A percentile compares a stretch with the other conserved stretches of the same genome.
These are phyloP conservation scores for Yarrowia hollandica DNA, from an alignment of 805 yeast species.

Conservation along the genomic window DNA sequence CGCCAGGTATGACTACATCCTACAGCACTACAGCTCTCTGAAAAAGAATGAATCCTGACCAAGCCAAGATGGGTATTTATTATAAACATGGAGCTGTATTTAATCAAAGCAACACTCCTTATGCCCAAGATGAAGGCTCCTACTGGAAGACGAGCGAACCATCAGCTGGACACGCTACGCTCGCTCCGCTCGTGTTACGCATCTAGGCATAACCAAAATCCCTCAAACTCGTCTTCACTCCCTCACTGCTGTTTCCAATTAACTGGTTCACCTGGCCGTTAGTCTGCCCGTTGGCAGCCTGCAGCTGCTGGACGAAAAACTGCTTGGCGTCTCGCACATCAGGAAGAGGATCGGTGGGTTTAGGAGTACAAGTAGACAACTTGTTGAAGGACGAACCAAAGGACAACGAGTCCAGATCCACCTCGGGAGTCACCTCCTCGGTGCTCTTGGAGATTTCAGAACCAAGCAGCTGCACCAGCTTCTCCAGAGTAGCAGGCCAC, in stretches of 20 bases:
- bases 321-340: constrained; percentile 43
- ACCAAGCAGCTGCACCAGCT: constrained; percentile 48
- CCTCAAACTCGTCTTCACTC: constrained; percentile 7
- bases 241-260: constrained; percentile 10
- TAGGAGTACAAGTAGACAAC: constrained; percentile 60
- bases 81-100: too few relatives aligned
- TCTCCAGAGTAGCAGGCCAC: constrained; percentile 48
- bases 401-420: constrained; percentile 68
- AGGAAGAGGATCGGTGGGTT: constrained; percentile 70
- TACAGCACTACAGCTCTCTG: too few relatives aligned
- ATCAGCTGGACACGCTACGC: too few relatives aligned
- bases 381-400: constrained; percentile 87
- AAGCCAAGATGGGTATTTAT: too few relatives aligned
- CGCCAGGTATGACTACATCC: too few relatives aligned
- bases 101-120: too few relatives aligned
- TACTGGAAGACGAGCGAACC: too few relatives aligned
- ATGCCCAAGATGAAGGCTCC: too few relatives aligned
- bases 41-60: too few relatives aligned
- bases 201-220: constrained; percentile 21
- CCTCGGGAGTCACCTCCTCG: constrained; percentile 39
- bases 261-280: constrained; percentile 29
- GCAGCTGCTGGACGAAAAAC: constrained; percentile 35
- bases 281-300: constrained; percentile 31
- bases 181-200: too few relatives aligned
- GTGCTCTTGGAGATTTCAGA: constrained; percentile 42